phyloP scores from a whole-genome alignment of 768 basidiomycete species.

The Kwoniella botswanensis region DNA sequence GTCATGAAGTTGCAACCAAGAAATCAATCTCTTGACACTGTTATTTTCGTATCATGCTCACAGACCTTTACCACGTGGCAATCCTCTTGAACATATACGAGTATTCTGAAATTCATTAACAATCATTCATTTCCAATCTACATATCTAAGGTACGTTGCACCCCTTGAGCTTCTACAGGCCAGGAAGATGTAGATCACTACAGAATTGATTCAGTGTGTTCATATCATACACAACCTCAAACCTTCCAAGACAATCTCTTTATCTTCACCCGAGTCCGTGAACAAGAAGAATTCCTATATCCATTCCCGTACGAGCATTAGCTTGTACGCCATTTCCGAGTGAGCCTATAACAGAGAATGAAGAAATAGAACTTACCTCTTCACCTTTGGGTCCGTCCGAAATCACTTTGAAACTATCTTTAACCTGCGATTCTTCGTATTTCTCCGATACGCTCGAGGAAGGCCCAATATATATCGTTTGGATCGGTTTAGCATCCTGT shows the following conservation, averaged over 20 bases:
- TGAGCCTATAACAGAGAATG: background rate
- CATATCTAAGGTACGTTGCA: no score
- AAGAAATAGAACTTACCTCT: slow-evolving; percentile 32
- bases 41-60: no score
- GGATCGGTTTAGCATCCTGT: slow-evolving; percentile 46
- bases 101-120: no score
- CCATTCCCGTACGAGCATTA: background rate
- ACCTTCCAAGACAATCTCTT: slow-evolving; percentile 43
- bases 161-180: background rate
- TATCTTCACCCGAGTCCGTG: slow-evolving; percentile 49
- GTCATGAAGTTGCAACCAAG: no score
- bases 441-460: slow-evolving; percentile 25
- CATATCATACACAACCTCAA: slow-evolving; percentile 21
- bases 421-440: slow-evolving; percentile 52
- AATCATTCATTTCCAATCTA: no score
- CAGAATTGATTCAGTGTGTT: background rate
- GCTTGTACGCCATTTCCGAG: background rate
- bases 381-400: slow-evolving; percentile 30
- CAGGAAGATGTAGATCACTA: background rate
- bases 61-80: slow-evolving; percentile 6
- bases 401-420: slow-evolving; percentile 50
- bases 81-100: no score
- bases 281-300: slow-evolving; percentile 50
- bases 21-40: no score
- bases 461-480: slow-evolving; percentile 33